A percentile compares a stretch with the other conserved stretches of the same genome.
These are phyloP conservation scores for Globisporangium recalcitrans DNA, from an alignment of 352 stramenopile genomes.

Conservation along the genomic window DNA sequence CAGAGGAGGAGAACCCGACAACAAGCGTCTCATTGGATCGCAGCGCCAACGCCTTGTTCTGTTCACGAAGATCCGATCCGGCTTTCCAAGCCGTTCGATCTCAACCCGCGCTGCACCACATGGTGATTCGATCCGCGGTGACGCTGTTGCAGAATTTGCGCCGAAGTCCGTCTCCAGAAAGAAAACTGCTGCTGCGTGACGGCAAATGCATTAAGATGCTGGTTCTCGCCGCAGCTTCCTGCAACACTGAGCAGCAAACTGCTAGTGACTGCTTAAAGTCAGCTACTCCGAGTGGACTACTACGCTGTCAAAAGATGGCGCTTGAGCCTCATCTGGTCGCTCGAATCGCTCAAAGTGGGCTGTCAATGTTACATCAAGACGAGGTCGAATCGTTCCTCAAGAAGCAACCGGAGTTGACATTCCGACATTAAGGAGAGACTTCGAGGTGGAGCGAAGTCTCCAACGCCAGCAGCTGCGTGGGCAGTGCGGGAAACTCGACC, in stretches of 20 bases:
- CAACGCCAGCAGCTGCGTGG: conserved; percentile 25
- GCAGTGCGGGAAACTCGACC: conserved; percentile 23
- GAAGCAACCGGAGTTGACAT: background rate
- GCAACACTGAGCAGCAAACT: background rate
- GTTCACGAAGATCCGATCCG: background rate
- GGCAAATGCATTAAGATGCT: conserved; percentile 9
- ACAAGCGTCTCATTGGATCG: no score
- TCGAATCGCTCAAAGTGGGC: conserved; percentile 4
- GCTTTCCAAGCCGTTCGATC: conserved; percentile 9
- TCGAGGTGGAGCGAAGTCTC: conserved; percentile 13
- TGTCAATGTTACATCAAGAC: background rate
- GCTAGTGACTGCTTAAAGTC: background rate
- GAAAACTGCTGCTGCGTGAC: conserved; percentile 17
- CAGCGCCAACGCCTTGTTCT: background rate
- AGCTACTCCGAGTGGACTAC: background rate
- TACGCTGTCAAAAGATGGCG: background rate
- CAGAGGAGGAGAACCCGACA: no score
- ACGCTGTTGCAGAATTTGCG: conserved; percentile 30
- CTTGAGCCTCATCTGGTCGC: background rate
- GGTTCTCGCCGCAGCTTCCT: background rate
- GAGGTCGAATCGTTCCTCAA: background rate
- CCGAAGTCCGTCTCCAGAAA: conserved; percentile 24
- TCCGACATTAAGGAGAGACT: background rate
- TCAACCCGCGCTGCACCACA: conserved; percentile 22
- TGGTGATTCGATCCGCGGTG: conserved; percentile 32